phyloP scores from a whole-genome alignment of 371 early-diverging fungal species.

The Mortierella sp. region DNA sequence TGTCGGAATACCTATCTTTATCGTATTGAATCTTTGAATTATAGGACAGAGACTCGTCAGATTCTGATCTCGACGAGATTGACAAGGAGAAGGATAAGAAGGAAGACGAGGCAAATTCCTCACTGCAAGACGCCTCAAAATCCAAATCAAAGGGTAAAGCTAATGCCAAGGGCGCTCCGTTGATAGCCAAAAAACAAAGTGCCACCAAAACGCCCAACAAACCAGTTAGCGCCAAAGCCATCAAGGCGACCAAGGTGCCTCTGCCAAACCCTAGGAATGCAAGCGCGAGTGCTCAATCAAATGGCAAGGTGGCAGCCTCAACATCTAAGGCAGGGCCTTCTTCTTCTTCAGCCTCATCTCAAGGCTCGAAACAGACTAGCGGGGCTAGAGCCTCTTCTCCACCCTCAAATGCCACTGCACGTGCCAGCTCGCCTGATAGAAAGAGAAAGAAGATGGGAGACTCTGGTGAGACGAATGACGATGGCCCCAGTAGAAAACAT shows the following conservation, averaged over 20 bases:
- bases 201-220: slow-evolving; percentile 57
- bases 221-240: slow-evolving; percentile 59
- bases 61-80: slow-evolving; percentile 64
- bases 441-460: slow-evolving; percentile 48
- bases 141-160: slow-evolving; percentile 57
- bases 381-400: slow-evolving; percentile 9
- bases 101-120: slow-evolving; percentile 23
- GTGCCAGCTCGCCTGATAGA: slow-evolving; percentile 36
- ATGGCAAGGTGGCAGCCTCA: slow-evolving; percentile 22
- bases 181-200: slow-evolving; percentile 44
- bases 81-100: slow-evolving; percentile 58
- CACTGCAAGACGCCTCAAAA: slow-evolving; percentile 54
- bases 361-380: slow-evolving; percentile 6
- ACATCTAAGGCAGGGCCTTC: slow-evolving; percentile 25
- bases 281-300: slow-evolving; percentile 54
- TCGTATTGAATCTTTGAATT: background rate
- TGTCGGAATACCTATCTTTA: background rate
- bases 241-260: slow-evolving; percentile 64
- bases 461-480: slow-evolving; percentile 2
- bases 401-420: slow-evolving; percentile 21
- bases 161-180: slow-evolving; percentile 56
- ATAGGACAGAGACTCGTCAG: slow-evolving; percentile 65
- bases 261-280: slow-evolving; percentile 62
- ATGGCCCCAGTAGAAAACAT: slow-evolving; percentile 21
- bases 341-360: slow-evolving; percentile 9